These are phyloP conservation scores for Thamnidium elegans DNA, from an alignment of 192 early-diverging fungal genomes.

Conservation along the genomic window DNA sequence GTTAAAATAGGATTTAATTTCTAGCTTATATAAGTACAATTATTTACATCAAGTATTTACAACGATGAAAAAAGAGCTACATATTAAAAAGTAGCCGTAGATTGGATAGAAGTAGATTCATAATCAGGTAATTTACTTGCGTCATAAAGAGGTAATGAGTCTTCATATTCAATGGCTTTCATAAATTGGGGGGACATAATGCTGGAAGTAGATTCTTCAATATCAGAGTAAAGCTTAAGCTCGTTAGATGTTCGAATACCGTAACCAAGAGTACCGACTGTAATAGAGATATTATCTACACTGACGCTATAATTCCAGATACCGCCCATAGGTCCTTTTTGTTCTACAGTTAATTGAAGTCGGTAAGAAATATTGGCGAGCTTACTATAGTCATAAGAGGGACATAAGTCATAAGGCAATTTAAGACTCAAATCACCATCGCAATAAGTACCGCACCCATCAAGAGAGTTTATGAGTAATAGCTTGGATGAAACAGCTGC, in stretches of 20 bases:
- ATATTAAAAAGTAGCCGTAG: not conserved
- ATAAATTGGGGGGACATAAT: slow-evolving; percentile 15
- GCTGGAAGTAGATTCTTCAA: not conserved
- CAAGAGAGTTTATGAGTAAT: not conserved
- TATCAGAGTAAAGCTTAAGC: slow-evolving; percentile 12
- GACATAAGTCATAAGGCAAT: slow-evolving; percentile 11
- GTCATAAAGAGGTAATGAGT: slow-evolving; percentile 21
- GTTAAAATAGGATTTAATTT: no score
- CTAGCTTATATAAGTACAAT: no score
- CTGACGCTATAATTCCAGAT: not conserved
- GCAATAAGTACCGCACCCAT: not conserved
- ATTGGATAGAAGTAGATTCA: not conserved
- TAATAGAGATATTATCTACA: slow-evolving; percentile 10
- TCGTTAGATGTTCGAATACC: slow-evolving; percentile 21
- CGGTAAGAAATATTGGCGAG: slow-evolving; percentile 7
- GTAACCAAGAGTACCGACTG: slow-evolving; percentile 24
- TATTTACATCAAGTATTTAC: no score
- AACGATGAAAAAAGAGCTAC: no score
- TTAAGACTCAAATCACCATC: not conserved
- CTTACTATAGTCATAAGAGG: slow-evolving; percentile 15
- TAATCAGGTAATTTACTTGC: slow-evolving; percentile 16
- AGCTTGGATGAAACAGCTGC: not conserved
- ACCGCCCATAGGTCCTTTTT: slow-evolving; percentile 1
- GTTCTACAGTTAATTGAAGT: slow-evolving; percentile 1
- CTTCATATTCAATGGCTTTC: slow-evolving; percentile 15